Conservation (phyloP, 768 basidiomycete species). For the Lactarius tabidus region DNA sequence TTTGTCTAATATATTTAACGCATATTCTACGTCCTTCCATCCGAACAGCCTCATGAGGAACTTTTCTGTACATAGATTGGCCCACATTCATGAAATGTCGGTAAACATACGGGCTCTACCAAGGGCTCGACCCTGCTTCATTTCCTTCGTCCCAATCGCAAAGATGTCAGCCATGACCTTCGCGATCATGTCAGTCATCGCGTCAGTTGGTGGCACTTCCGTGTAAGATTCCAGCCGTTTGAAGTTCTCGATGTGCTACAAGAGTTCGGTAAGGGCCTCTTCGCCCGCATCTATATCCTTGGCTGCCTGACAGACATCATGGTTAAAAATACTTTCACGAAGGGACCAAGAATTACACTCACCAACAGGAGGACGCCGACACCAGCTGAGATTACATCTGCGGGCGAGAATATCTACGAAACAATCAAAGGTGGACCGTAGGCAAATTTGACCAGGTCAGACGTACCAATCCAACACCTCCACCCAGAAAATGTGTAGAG, state of each 20-base stretch:
- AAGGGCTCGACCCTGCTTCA: not conserved
- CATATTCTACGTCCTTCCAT: not conserved
- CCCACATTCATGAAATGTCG: too few relatives aligned
- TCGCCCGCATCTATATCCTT: not conserved
- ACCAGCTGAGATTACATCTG: not conserved
- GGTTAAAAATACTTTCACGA: not conserved
- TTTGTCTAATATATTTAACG: not conserved
- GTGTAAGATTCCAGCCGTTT: not conserved
- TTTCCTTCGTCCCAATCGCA: not conserved
- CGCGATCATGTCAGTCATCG: not conserved
- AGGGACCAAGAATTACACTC: not conserved
- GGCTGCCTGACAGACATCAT: not conserved
- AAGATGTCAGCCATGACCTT: not conserved
- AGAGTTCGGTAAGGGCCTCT: not conserved
- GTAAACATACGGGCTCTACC: not conserved
- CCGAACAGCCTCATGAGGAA: not conserved
- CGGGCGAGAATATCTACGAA: not conserved
- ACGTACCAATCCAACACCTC: not conserved
- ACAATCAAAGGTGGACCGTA: too few relatives aligned
- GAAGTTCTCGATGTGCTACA: not conserved
- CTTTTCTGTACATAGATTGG: not conserved
- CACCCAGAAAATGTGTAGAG: not conserved
- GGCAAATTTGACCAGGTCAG: not conserved
- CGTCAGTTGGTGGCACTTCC: not conserved
- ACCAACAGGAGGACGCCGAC: not conserved